These are phyloP conservation scores for Onygenales sp. DNA, from an alignment of 2,329 filamentous ascomycete genomes.

Conservation along the genomic window DNA sequence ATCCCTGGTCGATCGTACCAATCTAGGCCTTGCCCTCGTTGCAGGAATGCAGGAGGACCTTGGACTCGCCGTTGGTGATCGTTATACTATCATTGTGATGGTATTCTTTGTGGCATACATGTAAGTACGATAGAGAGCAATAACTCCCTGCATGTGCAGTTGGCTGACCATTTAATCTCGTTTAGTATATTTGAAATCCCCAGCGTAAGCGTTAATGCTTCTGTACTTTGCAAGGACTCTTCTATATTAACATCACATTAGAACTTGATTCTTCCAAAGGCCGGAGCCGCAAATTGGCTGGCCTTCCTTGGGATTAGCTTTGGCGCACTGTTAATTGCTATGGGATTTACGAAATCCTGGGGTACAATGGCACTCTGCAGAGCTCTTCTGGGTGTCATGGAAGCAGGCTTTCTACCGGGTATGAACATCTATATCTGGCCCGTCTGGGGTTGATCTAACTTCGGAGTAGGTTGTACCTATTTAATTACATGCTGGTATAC, in stretches of 20 bases:
- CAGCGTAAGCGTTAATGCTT: not conserved
- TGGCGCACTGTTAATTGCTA: slow-evolving; percentile 18
- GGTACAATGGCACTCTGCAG: slow-evolving; percentile 22
- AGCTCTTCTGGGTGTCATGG: slow-evolving; percentile 18
- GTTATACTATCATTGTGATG: slow-evolving; percentile 20
- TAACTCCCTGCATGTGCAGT: not conserved
- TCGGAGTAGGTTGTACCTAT: slow-evolving; percentile 22
- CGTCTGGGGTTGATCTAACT: not conserved
- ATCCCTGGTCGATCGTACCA: slow-evolving; percentile 29
- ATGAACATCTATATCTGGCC: not conserved
- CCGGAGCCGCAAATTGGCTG: slow-evolving; percentile 19
- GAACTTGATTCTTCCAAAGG: slow-evolving; percentile 19
- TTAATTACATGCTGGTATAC: slow-evolving; percentile 28
- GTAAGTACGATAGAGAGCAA: slow-evolving; percentile 7
- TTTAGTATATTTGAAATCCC: slow-evolving; percentile 50
- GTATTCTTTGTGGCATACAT: slow-evolving; percentile 21
- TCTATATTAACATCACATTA: slow-evolving; percentile 1
- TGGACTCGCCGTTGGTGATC: slow-evolving; percentile 14
- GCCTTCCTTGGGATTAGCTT: slow-evolving; percentile 18
- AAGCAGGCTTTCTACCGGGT: slow-evolving; percentile 22
- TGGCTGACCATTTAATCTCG: slow-evolving; percentile 9
- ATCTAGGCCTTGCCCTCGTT: slow-evolving; percentile 24
- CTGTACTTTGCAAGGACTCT: not conserved
- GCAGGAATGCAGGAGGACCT: slow-evolving; percentile 21
- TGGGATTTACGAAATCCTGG: slow-evolving; percentile 25